phyloP scores from a whole-genome alignment of 441 rosid species.

The Jatropha podagrica region DNA sequence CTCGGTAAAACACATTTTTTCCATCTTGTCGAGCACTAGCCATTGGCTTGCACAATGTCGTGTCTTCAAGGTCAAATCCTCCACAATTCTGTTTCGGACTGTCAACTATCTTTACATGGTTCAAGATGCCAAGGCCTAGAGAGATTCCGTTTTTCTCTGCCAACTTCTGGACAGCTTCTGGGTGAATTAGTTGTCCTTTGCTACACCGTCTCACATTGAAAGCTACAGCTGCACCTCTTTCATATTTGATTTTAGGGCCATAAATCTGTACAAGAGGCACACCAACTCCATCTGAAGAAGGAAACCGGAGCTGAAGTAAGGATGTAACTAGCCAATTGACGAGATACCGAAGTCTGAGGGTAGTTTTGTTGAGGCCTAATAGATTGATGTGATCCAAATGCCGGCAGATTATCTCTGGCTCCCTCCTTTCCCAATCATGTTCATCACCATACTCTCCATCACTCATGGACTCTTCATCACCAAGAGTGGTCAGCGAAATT shows the following conservation, averaged over 20 bases:
- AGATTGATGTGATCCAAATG: constrained; percentile 80
- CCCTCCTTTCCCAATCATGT: constrained; percentile 71
- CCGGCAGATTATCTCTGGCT: constrained; percentile 68
- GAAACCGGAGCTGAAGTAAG: constrained; percentile 69
- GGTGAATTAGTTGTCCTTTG: constrained; percentile 53
- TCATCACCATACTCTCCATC: constrained; percentile 76
- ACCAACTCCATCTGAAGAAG: constrained; percentile 45
- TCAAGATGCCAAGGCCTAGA: constrained; percentile 57
- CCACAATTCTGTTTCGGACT: constrained; percentile 26
- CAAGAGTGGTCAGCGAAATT: constrained; percentile 35
- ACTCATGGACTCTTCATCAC: constrained; percentile 58
- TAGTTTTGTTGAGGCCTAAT: constrained; percentile 86
- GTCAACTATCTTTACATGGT: not conserved
- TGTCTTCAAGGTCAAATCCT: constrained; percentile 47
- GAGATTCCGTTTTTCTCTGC: constrained; percentile 69
- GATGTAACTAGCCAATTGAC: constrained; percentile 96
- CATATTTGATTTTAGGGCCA: constrained; percentile 93
- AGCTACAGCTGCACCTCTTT: constrained; percentile 94
- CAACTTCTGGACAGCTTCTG: constrained; percentile 76
- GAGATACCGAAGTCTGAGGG: constrained; percentile 64
- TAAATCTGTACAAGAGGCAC: constrained; percentile 75
- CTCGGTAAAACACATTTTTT: constrained; percentile 56
- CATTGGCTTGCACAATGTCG: constrained; percentile 52
- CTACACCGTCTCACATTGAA: constrained; percentile 67
- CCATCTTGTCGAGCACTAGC: constrained; percentile 43